Conservation (phyloP, 1,139 yeast species). For the Spencermartinsiella ligniputridi region DNA sequence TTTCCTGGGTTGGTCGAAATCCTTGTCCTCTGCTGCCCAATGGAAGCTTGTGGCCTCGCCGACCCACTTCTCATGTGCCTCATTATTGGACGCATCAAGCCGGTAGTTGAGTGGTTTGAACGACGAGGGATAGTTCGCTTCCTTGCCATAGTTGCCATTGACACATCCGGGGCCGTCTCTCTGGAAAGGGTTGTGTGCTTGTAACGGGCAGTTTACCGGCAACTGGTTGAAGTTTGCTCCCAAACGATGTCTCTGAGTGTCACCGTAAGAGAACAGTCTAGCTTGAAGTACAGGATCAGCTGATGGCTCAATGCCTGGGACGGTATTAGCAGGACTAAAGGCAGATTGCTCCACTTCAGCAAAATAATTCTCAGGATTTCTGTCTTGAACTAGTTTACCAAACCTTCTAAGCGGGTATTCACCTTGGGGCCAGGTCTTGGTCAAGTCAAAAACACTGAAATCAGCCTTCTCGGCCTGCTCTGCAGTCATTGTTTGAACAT, state of each 20-base stretch:
- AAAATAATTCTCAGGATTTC: constrained; percentile 72
- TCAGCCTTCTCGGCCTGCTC: constrained; percentile 56
- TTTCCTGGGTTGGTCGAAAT: constrained; percentile 63
- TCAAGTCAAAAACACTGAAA: constrained; percentile 60
- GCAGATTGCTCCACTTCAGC: constrained; percentile 83
- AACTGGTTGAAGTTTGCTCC: constrained; percentile 69
- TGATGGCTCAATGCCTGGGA: constrained; percentile 79
- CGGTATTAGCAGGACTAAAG: constrained; percentile 77
- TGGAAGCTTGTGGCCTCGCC: constrained; percentile 89
- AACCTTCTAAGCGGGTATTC: constrained; percentile 72
- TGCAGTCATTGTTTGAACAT: constrained; percentile 68
- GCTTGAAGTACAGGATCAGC: constrained; percentile 87
- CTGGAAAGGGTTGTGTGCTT: constrained; percentile 40
- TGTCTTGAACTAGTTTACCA: constrained; percentile 65
- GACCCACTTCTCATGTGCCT: constrained; percentile 78
- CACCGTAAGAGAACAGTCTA: constrained; percentile 79
- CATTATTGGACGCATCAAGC: constrained; percentile 36
- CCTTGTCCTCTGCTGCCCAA: constrained; percentile 71
- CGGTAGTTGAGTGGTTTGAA: constrained; percentile 48
- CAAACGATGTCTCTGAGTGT: constrained; percentile 68
- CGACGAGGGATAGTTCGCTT: constrained; percentile 58
- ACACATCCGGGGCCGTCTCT: constrained; percentile 88
- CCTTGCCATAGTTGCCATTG: constrained; percentile 71
- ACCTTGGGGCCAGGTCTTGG: constrained; percentile 77
- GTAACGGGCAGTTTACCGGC: constrained; percentile 59